phyloP scores from a whole-genome alignment of 2,329 filamentous ascomycete species.

The Epichloe gansuensis region DNA sequence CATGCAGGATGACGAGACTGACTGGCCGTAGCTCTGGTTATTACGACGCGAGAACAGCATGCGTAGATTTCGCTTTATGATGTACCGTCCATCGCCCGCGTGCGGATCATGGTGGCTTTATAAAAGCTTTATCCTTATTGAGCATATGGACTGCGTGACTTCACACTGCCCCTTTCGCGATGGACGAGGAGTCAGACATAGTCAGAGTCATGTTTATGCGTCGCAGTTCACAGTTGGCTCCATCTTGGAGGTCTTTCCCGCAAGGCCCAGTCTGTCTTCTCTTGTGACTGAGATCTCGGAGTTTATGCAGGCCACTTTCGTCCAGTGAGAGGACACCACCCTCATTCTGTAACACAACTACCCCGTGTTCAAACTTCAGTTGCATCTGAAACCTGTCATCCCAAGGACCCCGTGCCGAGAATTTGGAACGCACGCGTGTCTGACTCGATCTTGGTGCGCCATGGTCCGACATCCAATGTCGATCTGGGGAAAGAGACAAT shows the following conservation, averaged over 20 bases:
- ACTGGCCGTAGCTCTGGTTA: background rate
- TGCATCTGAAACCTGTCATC: conserved; percentile 2
- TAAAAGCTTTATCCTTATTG: background rate
- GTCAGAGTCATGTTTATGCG: conserved; percentile 1
- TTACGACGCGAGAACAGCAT: background rate
- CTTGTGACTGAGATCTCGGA: background rate
- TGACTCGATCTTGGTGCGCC: background rate
- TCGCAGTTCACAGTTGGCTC: background rate
- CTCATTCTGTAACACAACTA: conserved; percentile 3
- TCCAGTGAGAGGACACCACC: background rate
- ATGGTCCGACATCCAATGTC: background rate
- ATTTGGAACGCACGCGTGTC: background rate
- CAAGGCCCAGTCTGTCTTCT: background rate
- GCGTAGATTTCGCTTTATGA: background rate
- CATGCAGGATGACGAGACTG: background rate
- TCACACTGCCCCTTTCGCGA: background rate
- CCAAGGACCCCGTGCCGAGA: background rate
- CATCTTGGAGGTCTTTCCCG: background rate
- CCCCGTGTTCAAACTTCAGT: background rate
- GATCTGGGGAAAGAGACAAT: background rate
- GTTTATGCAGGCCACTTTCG: background rate
- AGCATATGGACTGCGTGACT: background rate
- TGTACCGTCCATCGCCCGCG: background rate
- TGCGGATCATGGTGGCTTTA: background rate
- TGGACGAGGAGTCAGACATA: background rate